Conservation (phyloP, 805 yeast genomes). For the Priceomyces castillae region DNA sequence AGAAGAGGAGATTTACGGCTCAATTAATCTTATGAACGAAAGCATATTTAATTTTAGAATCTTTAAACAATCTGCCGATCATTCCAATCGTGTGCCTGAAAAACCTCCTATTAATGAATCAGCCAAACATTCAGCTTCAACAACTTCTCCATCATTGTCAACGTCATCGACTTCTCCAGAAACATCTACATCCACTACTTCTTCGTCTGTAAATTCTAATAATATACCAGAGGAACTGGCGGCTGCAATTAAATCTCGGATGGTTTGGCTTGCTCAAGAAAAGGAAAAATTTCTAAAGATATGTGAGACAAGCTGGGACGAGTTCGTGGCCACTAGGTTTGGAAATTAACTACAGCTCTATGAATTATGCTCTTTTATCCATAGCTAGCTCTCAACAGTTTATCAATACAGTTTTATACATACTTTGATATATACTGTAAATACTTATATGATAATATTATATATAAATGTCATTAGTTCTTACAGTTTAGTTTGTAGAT, state of each 20-base stretch:
- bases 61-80: conserved; percentile 14
- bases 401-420: no score
- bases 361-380: no score
- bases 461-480: no score
- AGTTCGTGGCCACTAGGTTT: conserved; percentile 22
- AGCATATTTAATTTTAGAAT: conserved; percentile 34
- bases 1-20: conserved; percentile 30
- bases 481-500: no score
- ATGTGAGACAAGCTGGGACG: conserved; percentile 46
- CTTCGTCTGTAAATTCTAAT: background rate
- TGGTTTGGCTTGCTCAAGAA: conserved; percentile 18
- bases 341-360: background rate
- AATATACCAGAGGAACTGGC: background rate
- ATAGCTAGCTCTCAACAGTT: no score
- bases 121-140: background rate
- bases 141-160: conserved; percentile 1
- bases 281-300: conserved; percentile 40
- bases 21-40: conserved; percentile 36
- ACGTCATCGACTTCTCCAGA: background rate
- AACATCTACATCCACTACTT: background rate
- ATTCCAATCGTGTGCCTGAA: background rate
- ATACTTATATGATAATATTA: no score
- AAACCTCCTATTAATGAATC: background rate
- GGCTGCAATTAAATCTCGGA: background rate
- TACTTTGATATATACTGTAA: no score